Evolutionary conservation across 352 stramenopile species (phyloP).

Genomic region (Thalassiosira exigua): DNA sequence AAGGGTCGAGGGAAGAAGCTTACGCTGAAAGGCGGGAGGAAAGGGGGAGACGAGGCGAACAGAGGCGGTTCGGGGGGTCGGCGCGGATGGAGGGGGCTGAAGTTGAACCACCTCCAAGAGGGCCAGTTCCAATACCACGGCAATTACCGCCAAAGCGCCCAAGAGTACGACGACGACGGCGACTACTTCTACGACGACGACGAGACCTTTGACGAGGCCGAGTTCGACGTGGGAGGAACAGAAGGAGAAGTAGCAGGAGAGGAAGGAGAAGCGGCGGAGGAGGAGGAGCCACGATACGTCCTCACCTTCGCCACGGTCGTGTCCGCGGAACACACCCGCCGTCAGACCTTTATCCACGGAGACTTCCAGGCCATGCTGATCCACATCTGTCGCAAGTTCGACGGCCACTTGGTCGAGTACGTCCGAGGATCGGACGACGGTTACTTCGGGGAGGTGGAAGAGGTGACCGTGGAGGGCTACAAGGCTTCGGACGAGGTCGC

Average conservation of each 20-base stretch:
- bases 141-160: constrained; percentile 9
- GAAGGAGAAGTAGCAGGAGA: constrained; percentile 1
- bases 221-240: no score
- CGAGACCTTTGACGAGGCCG: no score
- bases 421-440: constrained; percentile 37
- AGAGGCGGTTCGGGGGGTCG: no score
- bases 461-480: constrained; percentile 29
- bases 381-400: constrained; percentile 49
- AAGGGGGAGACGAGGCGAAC: no score
- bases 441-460: constrained; percentile 48
- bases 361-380: constrained; percentile 47
- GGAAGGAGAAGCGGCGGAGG: not conserved
- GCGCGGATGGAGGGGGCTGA: no score
- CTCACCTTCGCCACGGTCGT: constrained; percentile 40
- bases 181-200: not conserved
- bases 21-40: no score
- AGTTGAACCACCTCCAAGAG: no score
- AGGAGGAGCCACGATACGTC: not conserved
- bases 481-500: constrained; percentile 3
- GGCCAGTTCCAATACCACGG: not conserved
- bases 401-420: constrained; percentile 42
- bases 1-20: no score
- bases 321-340: constrained; percentile 27
- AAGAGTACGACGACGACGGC: constrained; percentile 4
- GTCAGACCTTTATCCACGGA: constrained; percentile 12